Evolutionary conservation across 345 rosid genomes (phyloP).

Genomic region (Sonneratia alba): DNA sequence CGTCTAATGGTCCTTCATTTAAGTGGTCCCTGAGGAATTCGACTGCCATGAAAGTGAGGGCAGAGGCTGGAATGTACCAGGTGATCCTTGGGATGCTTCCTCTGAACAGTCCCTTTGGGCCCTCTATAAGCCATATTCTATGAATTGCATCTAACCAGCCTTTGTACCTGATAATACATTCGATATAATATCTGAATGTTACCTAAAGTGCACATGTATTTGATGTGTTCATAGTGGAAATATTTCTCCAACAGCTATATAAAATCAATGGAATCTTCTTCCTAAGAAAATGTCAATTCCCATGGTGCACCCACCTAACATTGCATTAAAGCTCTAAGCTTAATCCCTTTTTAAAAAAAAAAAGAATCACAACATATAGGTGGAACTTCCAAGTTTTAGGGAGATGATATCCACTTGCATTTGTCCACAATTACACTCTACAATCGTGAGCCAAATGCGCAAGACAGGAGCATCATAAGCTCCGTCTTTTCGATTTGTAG

Average conservation of each 20-base stretch:
- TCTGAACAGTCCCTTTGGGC: constrained; percentile 62
- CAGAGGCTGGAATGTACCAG: constrained; percentile 95
- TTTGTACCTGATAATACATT: constrained; percentile 37
- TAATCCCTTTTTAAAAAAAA: too few species aligned
- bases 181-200: neutral
- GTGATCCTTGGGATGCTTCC: constrained; percentile 88
- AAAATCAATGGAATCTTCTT: neutral
- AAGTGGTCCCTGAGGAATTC: constrained; percentile 75
- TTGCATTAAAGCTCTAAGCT: too few species aligned
- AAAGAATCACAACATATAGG: neutral
- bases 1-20: constrained; percentile 29
- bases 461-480: neutral
- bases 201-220: neutral
- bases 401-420: neutral
- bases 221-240: neutral
- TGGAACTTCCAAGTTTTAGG: neutral
- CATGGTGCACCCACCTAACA: too few species aligned
- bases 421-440: neutral
- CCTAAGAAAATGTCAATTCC: neutral
- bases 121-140: constrained; percentile 63
- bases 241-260: neutral
- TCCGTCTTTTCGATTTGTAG: neutral
- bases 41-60: constrained; percentile 94
- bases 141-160: constrained; percentile 74
- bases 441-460: neutral